A percentile compares a stretch with the other conserved stretches of the same genome.
Evolutionary conservation across 2,329 filamentous ascomycete genomes (phyloP).

Genomic region (Pestalotiopsis sp.): DNA sequence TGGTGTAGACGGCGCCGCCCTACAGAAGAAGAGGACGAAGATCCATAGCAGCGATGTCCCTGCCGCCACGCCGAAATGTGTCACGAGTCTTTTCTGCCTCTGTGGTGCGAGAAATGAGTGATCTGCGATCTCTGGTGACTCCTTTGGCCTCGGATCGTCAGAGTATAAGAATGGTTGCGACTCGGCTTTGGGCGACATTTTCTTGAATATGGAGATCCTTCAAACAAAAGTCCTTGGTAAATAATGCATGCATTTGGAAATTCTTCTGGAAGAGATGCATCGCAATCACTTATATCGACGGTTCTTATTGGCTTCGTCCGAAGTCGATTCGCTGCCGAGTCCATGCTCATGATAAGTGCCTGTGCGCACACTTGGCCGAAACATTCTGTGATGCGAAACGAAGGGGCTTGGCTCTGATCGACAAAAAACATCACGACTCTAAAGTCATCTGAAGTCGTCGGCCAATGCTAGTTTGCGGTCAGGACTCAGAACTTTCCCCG

Average conservation of each 20-base stretch:
- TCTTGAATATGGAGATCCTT: not conserved
- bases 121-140: not conserved
- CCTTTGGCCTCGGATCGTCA: not conserved
- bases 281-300: not conserved
- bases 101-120: not conserved
- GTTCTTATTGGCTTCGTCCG: not conserved
- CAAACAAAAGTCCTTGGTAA: not conserved
- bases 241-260: not conserved
- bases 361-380: constrained; percentile 6
- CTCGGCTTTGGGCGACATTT: not conserved
- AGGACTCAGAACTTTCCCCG: not conserved
- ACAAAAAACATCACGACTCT: not conserved
- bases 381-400: not conserved
- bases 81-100: not conserved
- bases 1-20: not conserved
- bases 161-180: constrained; percentile 6
- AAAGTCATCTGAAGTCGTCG: not conserved
- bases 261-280: not conserved
- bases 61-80: constrained; percentile 21
- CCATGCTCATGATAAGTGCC: not conserved
- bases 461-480: not conserved
- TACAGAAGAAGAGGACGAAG: constrained; percentile 18
- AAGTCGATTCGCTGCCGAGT: not conserved
- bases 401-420: not conserved
- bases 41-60: constrained; percentile 26